phyloP scores from a whole-genome alignment of 768 basidiomycete species.

The Amanita polypyramis region DNA sequence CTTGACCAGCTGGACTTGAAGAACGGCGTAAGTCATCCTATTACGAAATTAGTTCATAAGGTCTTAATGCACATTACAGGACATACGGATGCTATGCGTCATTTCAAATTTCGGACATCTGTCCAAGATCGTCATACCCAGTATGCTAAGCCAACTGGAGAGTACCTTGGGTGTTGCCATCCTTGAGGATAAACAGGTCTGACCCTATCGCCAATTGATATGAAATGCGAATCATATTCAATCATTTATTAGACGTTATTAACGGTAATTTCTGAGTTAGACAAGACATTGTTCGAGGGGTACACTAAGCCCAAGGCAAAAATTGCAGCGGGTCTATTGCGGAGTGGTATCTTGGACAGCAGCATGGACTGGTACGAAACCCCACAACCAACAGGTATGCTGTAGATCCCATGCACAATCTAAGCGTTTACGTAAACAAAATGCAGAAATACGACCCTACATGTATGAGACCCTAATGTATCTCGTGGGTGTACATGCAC shows the following conservation, averaged over 20 bases:
- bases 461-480: slow-evolving; percentile 84
- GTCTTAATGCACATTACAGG: slow-evolving; percentile 32
- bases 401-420: slow-evolving; percentile 6
- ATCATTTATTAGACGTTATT: slow-evolving; percentile 44
- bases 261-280: slow-evolving; percentile 73
- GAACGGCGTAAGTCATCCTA: slow-evolving; percentile 41
- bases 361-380: slow-evolving; percentile 93
- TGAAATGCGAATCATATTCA: slow-evolving; percentile 6
- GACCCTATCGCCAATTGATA: not conserved
- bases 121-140: slow-evolving; percentile 58
- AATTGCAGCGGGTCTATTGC: slow-evolving; percentile 55
- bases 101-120: slow-evolving; percentile 83
- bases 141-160: slow-evolving; percentile 74
- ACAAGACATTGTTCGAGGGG: slow-evolving; percentile 82
- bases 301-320: slow-evolving; percentile 78
- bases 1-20: slow-evolving; percentile 50
- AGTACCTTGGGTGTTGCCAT: slow-evolving; percentile 63
- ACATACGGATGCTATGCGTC: slow-evolving; percentile 78
- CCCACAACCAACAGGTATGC: slow-evolving; percentile 78
- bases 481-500: slow-evolving; percentile 87
- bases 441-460: slow-evolving; percentile 80
- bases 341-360: slow-evolving; percentile 67
- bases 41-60: slow-evolving; percentile 1
- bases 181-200: slow-evolving; percentile 61
- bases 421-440: not conserved